Conservation (phyloP, 2,329 filamentous ascomycete species). For the Thielaviopsis musarum region DNA sequence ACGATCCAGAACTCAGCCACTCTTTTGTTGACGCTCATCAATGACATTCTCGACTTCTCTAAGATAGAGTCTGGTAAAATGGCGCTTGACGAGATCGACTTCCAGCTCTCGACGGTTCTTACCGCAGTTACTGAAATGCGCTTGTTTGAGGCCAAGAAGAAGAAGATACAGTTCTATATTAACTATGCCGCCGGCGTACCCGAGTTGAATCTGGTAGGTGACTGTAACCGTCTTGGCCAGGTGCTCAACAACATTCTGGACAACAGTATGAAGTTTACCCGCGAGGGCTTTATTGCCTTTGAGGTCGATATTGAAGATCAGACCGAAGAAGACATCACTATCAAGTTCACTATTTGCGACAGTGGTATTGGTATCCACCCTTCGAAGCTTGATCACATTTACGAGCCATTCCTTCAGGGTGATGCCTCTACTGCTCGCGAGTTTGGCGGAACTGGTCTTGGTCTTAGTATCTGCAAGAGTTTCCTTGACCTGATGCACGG, state of each 20-base stretch:
- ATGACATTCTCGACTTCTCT: constrained; percentile 80
- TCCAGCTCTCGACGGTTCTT: constrained; percentile 55
- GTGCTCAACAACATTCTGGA: constrained; percentile 68
- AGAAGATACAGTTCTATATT: constrained; percentile 56
- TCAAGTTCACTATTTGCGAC: constrained; percentile 59
- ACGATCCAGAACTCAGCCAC: constrained; percentile 69
- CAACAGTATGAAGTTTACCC: constrained; percentile 62
- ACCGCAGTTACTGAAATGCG: constrained; percentile 77
- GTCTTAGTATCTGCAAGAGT: constrained; percentile 68
- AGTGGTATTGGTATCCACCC: constrained; percentile 72
- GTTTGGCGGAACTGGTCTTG: constrained; percentile 66
- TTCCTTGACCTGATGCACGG: constrained; percentile 66
- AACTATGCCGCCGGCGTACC: constrained; percentile 43
- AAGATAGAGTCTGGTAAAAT: constrained; percentile 66
- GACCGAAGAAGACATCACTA: constrained; percentile 44
- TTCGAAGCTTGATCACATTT: constrained; percentile 53
- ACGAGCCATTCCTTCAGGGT: constrained; percentile 68
- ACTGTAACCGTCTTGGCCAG: constrained; percentile 68
- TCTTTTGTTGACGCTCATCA: constrained; percentile 71
- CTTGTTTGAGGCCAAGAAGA: constrained; percentile 65
- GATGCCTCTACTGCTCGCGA: constrained; percentile 62
- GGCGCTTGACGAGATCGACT: constrained; percentile 67
- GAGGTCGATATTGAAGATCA: constrained; percentile 47
- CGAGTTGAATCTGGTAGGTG: constrained; percentile 60
- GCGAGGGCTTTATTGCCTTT: constrained; percentile 50